These are phyloP conservation scores for Psidium friedrichsthalianum DNA, from an alignment of 345 rosid species.

Conservation along the genomic window DNA sequence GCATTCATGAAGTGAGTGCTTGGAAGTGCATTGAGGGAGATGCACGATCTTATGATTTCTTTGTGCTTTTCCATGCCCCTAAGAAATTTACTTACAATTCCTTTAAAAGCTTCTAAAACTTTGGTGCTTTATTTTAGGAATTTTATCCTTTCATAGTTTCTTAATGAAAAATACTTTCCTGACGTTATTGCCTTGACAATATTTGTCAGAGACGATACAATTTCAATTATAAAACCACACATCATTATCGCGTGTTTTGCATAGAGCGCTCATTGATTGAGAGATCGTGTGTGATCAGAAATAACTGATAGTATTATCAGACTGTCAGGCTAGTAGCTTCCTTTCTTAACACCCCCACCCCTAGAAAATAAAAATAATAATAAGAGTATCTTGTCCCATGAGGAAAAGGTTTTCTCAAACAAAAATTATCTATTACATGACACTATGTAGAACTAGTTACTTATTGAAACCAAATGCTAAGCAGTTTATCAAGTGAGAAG, in stretches of 20 bases:
- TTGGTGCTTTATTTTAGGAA: neutral
- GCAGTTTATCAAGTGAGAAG: neutral
- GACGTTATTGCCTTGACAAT: too few species aligned
- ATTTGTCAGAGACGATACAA: too few species aligned
- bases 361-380: accelerated
- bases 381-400: neutral
- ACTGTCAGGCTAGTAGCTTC: too few species aligned
- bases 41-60: neutral
- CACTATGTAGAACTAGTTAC: neutral
- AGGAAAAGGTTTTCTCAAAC: neutral
- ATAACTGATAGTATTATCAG: too few species aligned
- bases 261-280: too few species aligned
- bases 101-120: neutral
- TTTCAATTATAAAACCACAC: too few species aligned
- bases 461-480: neutral
- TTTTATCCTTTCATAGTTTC: neutral
- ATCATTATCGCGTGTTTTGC: too few species aligned
- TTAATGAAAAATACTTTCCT: too few species aligned
- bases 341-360: neutral
- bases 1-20: neutral
- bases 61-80: neutral
- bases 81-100: neutral
- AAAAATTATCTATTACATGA: neutral
- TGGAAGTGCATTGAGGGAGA: neutral
- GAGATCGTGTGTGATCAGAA: too few species aligned